These are phyloP conservation scores for Kwoniella sp. DNA, from an alignment of 768 basidiomycete species.

Conservation along the genomic window DNA sequence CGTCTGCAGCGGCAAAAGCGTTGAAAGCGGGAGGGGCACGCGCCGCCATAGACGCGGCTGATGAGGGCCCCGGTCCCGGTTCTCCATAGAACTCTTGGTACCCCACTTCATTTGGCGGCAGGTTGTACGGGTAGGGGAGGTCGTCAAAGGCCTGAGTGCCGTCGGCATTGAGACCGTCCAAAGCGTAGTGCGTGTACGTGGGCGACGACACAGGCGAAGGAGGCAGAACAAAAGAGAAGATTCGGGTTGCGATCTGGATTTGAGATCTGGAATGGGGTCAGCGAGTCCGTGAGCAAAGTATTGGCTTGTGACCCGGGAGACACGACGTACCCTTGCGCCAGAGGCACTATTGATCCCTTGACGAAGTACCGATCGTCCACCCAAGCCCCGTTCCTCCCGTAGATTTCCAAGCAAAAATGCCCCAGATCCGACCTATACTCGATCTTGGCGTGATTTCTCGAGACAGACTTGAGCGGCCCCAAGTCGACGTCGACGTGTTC, in stretches of 20 bases:
- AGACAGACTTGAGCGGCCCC: constrained; percentile 93
- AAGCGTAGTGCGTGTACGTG: constrained; percentile 17
- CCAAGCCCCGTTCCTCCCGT: constrained; percentile 97
- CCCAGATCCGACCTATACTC: constrained; percentile 53
- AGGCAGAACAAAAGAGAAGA: constrained; percentile 93
- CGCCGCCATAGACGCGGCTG: constrained; percentile 31
- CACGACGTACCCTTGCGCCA: constrained; percentile 68
- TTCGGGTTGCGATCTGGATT: constrained; percentile 82
- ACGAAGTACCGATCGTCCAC: constrained; percentile 95
- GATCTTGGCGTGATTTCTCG: constrained; percentile 91
- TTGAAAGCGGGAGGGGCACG: constrained; percentile 35
- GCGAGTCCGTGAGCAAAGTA: neutral
- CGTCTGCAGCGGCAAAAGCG: constrained; percentile 37
- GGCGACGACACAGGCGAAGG: constrained; percentile 53
- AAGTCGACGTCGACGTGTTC: constrained; percentile 63
- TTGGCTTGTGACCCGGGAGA: neutral
- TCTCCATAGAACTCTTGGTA: constrained; percentile 43
- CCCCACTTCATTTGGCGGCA: constrained; percentile 27
- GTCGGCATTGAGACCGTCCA: constrained; percentile 15
- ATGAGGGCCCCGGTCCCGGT: constrained; percentile 27
- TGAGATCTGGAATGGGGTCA: constrained; percentile 27
- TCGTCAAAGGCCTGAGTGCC: constrained; percentile 25
- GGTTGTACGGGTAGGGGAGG: constrained; percentile 36
- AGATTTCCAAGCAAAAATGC: constrained; percentile 63
- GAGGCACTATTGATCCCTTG: constrained; percentile 76